These are phyloP conservation scores for Bretschneidera sinensis DNA, from an alignment of 345 rosid species.

Conservation along the genomic window DNA sequence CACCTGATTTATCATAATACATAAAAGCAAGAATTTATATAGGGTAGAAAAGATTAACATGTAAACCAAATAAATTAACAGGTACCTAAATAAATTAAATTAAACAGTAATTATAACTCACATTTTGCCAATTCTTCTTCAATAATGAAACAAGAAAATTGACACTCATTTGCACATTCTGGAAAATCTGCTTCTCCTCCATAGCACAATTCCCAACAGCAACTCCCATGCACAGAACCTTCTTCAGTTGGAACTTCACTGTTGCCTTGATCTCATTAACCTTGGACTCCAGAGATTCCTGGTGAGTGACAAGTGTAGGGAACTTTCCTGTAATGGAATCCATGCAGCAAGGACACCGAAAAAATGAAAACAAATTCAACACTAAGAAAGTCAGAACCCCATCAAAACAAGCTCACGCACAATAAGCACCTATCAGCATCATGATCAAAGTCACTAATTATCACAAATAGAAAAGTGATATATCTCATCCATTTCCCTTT, in stretches of 20 bases:
- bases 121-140: conserved; percentile 87
- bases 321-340: conserved; percentile 54
- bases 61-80: not conserved
- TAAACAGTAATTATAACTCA: conserved; percentile 20
- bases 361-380: too few species aligned
- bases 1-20: conserved; percentile 34
- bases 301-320: conserved; percentile 73
- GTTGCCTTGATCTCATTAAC: conserved; percentile 78
- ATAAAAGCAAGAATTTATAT: not conserved
- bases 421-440: too few species aligned
- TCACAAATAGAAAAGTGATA: too few species aligned
- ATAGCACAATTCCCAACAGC: conserved; percentile 65
- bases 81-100: not conserved
- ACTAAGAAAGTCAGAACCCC: too few species aligned
- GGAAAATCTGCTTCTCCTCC: conserved; percentile 85
- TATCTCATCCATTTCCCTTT: not conserved
- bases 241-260: conserved; percentile 76
- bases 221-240: conserved; percentile 84
- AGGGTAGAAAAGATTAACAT: not conserved
- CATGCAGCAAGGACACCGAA: too few species aligned
- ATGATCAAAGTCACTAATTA: not conserved
- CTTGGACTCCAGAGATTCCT: conserved; percentile 65
- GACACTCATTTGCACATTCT: conserved; percentile 75
- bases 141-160: conserved; percentile 74
- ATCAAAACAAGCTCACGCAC: too few species aligned